Conservation (phyloP, 1,284 basidiomycete genomes). For the Acaromyces ingoldii region DNA sequence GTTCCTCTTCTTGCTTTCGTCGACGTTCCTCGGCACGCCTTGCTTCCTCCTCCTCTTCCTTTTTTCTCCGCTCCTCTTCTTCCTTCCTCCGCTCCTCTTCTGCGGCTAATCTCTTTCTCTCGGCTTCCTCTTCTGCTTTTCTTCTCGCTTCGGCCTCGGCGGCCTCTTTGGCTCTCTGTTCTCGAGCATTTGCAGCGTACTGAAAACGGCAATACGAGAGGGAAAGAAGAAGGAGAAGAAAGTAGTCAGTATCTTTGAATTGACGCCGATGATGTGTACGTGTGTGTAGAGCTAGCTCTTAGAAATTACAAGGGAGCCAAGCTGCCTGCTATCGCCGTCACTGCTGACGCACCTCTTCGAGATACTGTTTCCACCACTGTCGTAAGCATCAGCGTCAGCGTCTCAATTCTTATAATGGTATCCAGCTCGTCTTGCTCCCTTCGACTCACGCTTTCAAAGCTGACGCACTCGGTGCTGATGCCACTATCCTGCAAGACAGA, state of each 20-base stretch:
- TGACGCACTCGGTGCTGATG: conserved; percentile 23
- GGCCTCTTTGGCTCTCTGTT: conserved; percentile 8
- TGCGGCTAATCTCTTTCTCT: neutral
- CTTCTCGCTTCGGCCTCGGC: conserved; percentile 7
- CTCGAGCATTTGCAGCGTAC: conserved; percentile 2
- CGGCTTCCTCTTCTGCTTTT: conserved; percentile 7
- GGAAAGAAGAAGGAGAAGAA: neutral
- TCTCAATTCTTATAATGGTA: neutral
- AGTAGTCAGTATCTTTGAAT: neutral
- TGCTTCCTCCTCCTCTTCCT: conserved; percentile 20
- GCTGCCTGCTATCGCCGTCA: neutral
- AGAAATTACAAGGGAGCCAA: too few species aligned
- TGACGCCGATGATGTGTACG: too few species aligned
- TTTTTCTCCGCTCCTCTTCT: conserved; percentile 18
- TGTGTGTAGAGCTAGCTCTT: neutral
- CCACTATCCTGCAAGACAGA: conserved; percentile 28
- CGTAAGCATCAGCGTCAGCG: neutral
- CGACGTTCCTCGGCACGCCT: conserved; percentile 8
- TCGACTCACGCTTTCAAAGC: conserved; percentile 34
- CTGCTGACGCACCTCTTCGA: conserved; percentile 6
- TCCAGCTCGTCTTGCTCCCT: neutral
- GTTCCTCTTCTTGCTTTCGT: conserved; percentile 5
- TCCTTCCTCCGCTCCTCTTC: conserved; percentile 9
- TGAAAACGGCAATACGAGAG: neutral
- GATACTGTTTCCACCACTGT: conserved; percentile 10